A percentile compares a stretch with the other conserved stretches of the same genome.
phyloP scores from a whole-genome alignment of 306 rosid species.

The Quercus mongolica region DNA sequence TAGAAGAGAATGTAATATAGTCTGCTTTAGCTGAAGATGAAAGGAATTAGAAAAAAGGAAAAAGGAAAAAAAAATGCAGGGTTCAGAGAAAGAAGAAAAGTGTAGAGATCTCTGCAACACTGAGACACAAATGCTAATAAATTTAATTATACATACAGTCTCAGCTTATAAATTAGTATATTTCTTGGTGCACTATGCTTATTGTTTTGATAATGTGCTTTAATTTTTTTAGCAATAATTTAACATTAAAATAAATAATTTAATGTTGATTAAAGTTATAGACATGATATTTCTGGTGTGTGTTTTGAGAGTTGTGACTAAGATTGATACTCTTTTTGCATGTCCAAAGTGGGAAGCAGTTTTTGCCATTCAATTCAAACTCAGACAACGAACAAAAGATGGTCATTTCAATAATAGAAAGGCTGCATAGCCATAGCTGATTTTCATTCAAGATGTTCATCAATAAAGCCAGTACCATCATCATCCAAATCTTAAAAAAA shows the following conservation, averaged over 20 bases:
- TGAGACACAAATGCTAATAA: conserved; percentile 17
- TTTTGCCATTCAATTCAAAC: not conserved
- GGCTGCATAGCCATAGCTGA: not conserved
- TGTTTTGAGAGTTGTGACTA: not conserved
- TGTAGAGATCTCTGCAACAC: conserved; percentile 19
- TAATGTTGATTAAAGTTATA: not conserved
- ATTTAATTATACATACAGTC: conserved; percentile 3
- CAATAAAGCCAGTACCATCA: not conserved
- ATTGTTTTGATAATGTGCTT: not conserved
- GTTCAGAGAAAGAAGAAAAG: conserved; percentile 11
- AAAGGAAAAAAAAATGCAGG: not conserved
- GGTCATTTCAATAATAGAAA: not conserved
- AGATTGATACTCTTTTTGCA: not conserved
- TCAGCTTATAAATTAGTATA: not conserved
- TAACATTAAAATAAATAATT: no score
- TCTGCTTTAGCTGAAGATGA: conserved; percentile 18
- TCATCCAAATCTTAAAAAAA: no score
- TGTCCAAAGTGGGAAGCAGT: not conserved
- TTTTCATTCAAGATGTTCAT: not conserved
- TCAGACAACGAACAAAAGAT: not conserved
- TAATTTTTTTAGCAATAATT: not conserved
- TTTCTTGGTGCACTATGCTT: not conserved
- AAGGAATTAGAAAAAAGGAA: conserved; percentile 2
- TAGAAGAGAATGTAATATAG: conserved; percentile 15
- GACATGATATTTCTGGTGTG: not conserved